phyloP scores from a whole-genome alignment of 371 early-diverging fungal species.

The Mortierella polycephala region DNA sequence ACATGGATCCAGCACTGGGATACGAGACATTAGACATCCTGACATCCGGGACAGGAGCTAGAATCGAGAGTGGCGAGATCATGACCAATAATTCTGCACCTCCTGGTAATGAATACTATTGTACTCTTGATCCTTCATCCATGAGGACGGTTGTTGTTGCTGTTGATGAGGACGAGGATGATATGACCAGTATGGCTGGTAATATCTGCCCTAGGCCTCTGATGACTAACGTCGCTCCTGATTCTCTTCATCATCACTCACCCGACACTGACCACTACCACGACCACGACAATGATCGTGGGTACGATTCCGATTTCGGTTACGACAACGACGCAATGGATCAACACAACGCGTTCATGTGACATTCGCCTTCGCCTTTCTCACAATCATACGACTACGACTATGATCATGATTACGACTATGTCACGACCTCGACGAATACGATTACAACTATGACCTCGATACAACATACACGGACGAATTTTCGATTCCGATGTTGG shows the following conservation, averaged over 20 bases:
- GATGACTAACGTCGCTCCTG: constrained; percentile 9
- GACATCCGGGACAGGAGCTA: background rate
- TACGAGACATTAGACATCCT: constrained; percentile 2
- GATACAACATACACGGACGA: background rate
- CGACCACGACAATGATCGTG: background rate
- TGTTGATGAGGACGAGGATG: background rate
- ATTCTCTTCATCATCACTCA: constrained; percentile 1
- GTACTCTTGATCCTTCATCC: background rate
- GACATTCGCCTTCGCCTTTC: background rate
- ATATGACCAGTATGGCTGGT: background rate
- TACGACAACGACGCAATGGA: background rate
- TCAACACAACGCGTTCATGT: background rate
- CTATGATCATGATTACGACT: background rate
- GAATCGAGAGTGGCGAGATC: constrained; percentile 22
- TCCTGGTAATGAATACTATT: constrained; percentile 26
- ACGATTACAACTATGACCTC: background rate
- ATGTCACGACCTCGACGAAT: too few relatives aligned
- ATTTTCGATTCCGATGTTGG: background rate
- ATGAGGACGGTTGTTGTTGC: background rate
- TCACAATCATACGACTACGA: background rate
- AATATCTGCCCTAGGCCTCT: background rate
- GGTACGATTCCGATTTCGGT: background rate
- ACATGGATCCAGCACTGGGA: constrained; percentile 3
- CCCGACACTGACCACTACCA: background rate
- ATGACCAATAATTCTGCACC: constrained; percentile 30